phyloP scores from a whole-genome alignment of 371 early-diverging fungal species.

The Encephalitozoon hellem region DNA sequence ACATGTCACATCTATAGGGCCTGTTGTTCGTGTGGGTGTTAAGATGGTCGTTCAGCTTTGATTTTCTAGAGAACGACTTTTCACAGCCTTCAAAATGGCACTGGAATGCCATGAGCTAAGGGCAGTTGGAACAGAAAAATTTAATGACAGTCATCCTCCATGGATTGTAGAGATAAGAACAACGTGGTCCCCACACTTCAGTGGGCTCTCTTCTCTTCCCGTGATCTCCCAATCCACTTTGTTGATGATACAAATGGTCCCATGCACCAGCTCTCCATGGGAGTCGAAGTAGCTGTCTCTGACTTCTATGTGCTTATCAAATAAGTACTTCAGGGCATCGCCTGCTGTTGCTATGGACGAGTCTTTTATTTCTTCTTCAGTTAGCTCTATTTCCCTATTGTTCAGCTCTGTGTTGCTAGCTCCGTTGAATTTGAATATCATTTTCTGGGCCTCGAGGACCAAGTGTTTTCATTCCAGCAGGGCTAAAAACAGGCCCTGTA shows the following conservation, averaged over 20 bases:
- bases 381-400: slow-evolving; percentile 1
- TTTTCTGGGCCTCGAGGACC: not conserved
- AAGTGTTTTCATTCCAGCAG: not conserved
- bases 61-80: slow-evolving; percentile 14
- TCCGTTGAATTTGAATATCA: slow-evolving; percentile 42
- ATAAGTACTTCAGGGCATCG: slow-evolving; percentile 22
- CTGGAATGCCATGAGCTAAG: not conserved
- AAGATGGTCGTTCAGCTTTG: slow-evolving; percentile 37
- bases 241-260: slow-evolving; percentile 37
- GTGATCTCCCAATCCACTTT: slow-evolving; percentile 39
- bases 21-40: slow-evolving; percentile 20
- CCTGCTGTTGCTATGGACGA: not conserved
- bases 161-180: slow-evolving; percentile 43
- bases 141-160: slow-evolving; percentile 33
- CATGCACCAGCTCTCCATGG: slow-evolving; percentile 21
- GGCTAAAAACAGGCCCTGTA: not conserved
- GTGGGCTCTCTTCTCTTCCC: slow-evolving; percentile 1
- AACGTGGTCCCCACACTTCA: not conserved
- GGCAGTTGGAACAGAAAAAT: not conserved
- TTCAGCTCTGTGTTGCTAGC: slow-evolving; percentile 10
- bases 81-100: slow-evolving; percentile 31
- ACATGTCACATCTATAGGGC: slow-evolving; percentile 33
- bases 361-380: not conserved
- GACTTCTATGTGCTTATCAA: not conserved
- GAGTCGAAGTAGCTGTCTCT: slow-evolving; percentile 10